phyloP scores from a whole-genome alignment of 2,329 filamentous ascomycete genomes.

The Emericellopsis atlantica region DNA sequence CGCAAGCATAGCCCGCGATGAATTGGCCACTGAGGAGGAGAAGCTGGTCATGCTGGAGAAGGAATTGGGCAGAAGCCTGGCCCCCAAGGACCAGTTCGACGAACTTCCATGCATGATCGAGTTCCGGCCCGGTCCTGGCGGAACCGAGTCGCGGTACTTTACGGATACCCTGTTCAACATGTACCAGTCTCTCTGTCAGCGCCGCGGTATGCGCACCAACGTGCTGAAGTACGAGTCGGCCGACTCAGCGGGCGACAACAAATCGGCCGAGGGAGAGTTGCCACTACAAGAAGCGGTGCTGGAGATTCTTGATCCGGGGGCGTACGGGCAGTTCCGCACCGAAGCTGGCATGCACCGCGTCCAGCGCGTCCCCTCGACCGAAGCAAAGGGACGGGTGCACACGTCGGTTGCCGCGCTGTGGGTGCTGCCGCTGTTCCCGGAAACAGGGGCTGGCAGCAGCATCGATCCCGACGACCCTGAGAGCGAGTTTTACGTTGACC shows the following conservation, averaged over 20 bases:
- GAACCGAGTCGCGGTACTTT: conserved; percentile 83
- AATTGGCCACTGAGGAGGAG: conserved; percentile 54
- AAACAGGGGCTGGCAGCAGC: conserved; percentile 28
- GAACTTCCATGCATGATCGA: conserved; percentile 84
- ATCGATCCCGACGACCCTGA: conserved; percentile 67
- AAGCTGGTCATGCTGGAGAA: conserved; percentile 51
- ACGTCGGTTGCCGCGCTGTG: conserved; percentile 88
- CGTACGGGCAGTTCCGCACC: conserved; percentile 70
- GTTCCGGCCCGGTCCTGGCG: conserved; percentile 83
- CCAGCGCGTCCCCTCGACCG: conserved; percentile 83
- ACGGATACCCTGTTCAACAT: conserved; percentile 78
- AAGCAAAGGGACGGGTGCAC: conserved; percentile 82
- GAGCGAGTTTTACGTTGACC: conserved; percentile 84
- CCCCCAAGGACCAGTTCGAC: conserved; percentile 82
- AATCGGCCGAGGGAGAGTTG: conserved; percentile 44
- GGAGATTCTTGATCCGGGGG: conserved; percentile 63
- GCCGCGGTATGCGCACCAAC: conserved; percentile 50
- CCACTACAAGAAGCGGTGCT: conserved; percentile 80
- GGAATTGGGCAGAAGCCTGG: conserved; percentile 62
- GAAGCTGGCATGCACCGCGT: conserved; percentile 94
- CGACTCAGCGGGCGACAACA: conserved; percentile 46
- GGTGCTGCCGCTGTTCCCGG: conserved; percentile 75
- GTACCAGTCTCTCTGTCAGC: conserved; percentile 71
- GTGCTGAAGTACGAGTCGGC: conserved; percentile 71
- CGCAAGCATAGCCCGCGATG: conserved; percentile 65